Evolutionary conservation across 2,329 filamentous ascomycete genomes (phyloP).

Genomic region (Scytalidium lignicola): DNA sequence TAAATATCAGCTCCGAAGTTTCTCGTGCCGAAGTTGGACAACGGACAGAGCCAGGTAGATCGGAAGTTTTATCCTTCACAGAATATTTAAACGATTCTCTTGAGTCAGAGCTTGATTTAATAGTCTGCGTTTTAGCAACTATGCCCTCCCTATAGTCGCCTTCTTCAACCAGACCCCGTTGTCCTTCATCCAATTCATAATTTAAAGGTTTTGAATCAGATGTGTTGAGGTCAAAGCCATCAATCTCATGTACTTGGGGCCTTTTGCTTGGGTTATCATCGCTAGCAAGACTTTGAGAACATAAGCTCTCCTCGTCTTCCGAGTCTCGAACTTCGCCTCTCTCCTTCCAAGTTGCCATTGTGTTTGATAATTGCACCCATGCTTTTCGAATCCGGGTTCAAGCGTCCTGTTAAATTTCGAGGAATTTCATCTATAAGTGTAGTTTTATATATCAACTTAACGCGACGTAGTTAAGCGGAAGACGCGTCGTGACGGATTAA

Average conservation of each 20-base stretch:
- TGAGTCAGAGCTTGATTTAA: too few relatives aligned
- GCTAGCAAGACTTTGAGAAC: slow-evolving; percentile 9
- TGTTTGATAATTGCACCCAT: slow-evolving; percentile 16
- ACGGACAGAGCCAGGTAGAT: neutral
- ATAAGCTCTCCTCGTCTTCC: slow-evolving; percentile 27
- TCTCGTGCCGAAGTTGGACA: neutral
- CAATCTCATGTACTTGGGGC: too few relatives aligned
- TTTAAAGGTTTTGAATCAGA: too few relatives aligned
- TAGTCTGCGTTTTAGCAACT: too few relatives aligned
- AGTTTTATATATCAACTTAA: neutral
- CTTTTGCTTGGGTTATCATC: neutral
- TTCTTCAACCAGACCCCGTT: too few relatives aligned
- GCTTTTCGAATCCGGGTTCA: neutral
- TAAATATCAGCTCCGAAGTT: neutral
- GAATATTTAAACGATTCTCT: neutral
- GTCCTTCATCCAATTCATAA: too few relatives aligned
- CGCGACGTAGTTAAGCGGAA: slow-evolving; percentile 5
- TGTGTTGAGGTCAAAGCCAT: too few relatives aligned
- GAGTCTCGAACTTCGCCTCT: slow-evolving; percentile 30
- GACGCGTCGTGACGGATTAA: neutral
- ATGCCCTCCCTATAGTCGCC: too few relatives aligned
- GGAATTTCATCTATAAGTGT: neutral
- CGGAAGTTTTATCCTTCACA: neutral
- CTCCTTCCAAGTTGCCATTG: slow-evolving; percentile 31
- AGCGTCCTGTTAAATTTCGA: neutral